Base-by-base conservation (phyloP, 1,284 basidiomycete species). In the Ganoderma multipileum region DNA sequence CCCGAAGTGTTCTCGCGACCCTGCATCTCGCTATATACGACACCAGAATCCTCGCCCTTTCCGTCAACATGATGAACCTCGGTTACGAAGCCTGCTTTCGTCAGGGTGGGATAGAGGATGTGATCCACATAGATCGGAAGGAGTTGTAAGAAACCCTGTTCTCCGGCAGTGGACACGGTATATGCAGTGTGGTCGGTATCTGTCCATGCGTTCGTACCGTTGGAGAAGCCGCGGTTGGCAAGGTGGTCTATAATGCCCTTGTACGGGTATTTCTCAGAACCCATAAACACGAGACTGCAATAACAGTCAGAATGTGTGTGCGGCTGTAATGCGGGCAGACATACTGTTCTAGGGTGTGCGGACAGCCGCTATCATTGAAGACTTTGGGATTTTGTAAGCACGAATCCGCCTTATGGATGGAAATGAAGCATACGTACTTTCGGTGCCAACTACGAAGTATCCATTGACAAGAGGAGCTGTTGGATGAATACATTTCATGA, bases 11-110 rank as follows among this genome's bases (percentile, higher is more conserved):
- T 99, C 83, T 99, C 94, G 61, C 97, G 88, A 0, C 96, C 98
- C 83, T 99, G 97, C 98, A 99, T 99, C 83, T 97, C 95, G 75
- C 93, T 95, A 80, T 97, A 98, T 36, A 99, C 98, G 2, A 99
- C 98, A 59, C 98, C 98, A 12, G 95, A 94, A 77, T 99, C 91
- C 76, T 97, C 90, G 5, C 95, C 97, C 76, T 95, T 90, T 12
- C 88, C 87, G 79, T 99, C 94, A 75, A 99, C 91, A 80, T 99
- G 97, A 79, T 97, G 95, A 20, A 97, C 94, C 84, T 99, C 97
- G 14, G 98, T 99, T 16, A 94, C 86, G 75, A 96, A 99, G 58
- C 95, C 95, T 64, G 93, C 90, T 71, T 95, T 88, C 8, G 95
- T 97, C 70, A 99, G 90, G 0, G 97, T 99, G 4, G 98, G 97